phyloP scores from a whole-genome alignment of 495 filamentous ascomycete species.

The Letharia columbiana region DNA sequence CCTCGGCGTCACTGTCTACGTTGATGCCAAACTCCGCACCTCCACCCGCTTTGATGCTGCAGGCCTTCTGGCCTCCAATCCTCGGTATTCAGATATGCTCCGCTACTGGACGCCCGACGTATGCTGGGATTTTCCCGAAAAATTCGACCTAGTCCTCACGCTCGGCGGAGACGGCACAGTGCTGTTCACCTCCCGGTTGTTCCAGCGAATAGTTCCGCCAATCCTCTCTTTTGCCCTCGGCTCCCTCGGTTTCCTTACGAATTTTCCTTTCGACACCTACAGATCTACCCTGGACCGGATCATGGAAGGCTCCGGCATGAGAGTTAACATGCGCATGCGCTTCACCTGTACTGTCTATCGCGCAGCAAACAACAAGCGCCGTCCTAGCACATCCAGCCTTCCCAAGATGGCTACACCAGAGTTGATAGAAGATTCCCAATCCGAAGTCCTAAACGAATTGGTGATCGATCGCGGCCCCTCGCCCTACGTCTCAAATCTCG shows the following conservation, averaged over 20 bases:
- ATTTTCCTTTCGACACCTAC: conserved; percentile 79
- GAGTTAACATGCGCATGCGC: conserved; percentile 91
- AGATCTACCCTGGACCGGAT: conserved; percentile 70
- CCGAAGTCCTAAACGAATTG: conserved; percentile 93
- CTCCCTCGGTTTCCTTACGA: conserved; percentile 85
- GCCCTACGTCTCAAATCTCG: conserved; percentile 92
- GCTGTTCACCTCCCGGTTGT: conserved; percentile 85
- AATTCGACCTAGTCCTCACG: conserved; percentile 86
- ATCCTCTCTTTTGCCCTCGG: conserved; percentile 84
- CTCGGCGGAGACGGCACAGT: conserved; percentile 91
- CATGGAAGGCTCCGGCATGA: conserved; percentile 90
- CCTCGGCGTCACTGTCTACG: conserved; percentile 81
- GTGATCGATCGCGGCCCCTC: conserved; percentile 95
- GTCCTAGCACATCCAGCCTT: conserved; percentile 8
- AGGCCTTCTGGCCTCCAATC: conserved; percentile 59
- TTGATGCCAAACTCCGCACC: conserved; percentile 80
- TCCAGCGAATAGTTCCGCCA: conserved; percentile 86
- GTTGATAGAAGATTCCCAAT: conserved; percentile 71
- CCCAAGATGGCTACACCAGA: conserved; percentile 31
- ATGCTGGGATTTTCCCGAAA: conserved; percentile 81
- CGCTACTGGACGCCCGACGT: conserved; percentile 91
- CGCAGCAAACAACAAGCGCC: conserved; percentile 23
- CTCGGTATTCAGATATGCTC: conserved; percentile 67
- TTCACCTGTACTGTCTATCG: conserved; percentile 94
- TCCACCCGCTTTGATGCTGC: conserved; percentile 80